Conservation (phyloP, 768 basidiomycete species). For the Amanita fuliginea region DNA sequence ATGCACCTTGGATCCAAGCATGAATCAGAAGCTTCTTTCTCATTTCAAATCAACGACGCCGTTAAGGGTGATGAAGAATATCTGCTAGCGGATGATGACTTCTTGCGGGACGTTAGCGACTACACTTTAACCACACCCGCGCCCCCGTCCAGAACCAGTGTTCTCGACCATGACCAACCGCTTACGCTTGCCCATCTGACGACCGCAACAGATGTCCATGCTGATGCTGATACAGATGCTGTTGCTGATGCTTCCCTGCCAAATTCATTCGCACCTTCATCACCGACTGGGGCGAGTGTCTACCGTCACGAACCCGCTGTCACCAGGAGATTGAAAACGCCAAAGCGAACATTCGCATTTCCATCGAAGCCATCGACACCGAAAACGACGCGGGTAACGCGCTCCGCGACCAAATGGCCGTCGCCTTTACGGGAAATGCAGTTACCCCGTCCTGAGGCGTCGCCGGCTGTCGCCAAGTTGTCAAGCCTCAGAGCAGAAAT, state of each 20-base stretch:
- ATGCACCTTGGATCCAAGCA: conserved; percentile 7
- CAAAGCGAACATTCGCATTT: conserved; percentile 2
- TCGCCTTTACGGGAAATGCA: background rate
- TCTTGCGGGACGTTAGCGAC: conserved; percentile 31
- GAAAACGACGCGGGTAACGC: background rate
- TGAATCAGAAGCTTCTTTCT: conserved; percentile 36
- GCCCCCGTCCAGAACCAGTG: conserved; percentile 12
- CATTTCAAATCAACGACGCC: conserved; percentile 43
- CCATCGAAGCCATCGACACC: conserved; percentile 6
- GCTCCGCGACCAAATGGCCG: conserved; percentile 3
- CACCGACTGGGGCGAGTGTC: conserved; percentile 1
- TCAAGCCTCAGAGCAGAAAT: conserved; percentile 17
- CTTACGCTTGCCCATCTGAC: conserved; percentile 31
- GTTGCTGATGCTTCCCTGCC: background rate
- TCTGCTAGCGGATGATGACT: conserved; percentile 35
- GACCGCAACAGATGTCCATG: conserved; percentile 18
- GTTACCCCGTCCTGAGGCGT: conserved; percentile 12
- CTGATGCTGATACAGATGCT: background rate
- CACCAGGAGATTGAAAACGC: conserved; percentile 6
- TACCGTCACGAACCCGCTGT: conserved; percentile 2
- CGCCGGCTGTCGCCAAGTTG: conserved; percentile 14
- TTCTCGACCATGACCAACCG: conserved; percentile 14
- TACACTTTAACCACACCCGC: conserved; percentile 25
- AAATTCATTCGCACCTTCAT: conserved; percentile 7
- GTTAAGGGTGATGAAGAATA: conserved; percentile 35